A percentile compares a stretch with the other conserved stretches of the same genome.
phyloP scores from a whole-genome alignment of 129 eudicot genomes.

The Artemisia annua region DNA sequence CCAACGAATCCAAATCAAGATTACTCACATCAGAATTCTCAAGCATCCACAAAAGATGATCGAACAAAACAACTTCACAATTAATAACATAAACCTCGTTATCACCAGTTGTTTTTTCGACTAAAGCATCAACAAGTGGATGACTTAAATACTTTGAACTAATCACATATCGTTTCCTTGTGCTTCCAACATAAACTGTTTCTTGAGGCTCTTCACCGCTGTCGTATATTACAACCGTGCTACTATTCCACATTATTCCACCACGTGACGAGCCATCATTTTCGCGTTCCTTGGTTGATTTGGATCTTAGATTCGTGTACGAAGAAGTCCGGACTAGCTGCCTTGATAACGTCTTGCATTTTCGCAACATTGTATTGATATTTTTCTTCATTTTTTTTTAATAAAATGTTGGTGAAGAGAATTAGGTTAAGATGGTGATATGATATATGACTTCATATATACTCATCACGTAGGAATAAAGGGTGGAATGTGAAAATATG shows the following conservation, averaged over 20 bases:
- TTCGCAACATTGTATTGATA: conserved; percentile 33
- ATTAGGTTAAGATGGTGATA: conserved; percentile 29
- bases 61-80: conserved; percentile 58
- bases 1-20: conserved; percentile 48
- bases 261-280: background rate
- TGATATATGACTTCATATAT: conserved; percentile 21
- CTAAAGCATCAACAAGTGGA: conserved; percentile 45
- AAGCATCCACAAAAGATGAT: conserved; percentile 59
- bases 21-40: conserved; percentile 40
- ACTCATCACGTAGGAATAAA: conserved; percentile 7
- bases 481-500: conserved; percentile 17
- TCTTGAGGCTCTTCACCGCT: conserved; percentile 27
- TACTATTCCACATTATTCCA: conserved; percentile 26
- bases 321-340: conserved; percentile 41
- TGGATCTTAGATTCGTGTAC: conserved; percentile 30
- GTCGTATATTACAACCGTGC: conserved; percentile 11
- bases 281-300: conserved; percentile 18
- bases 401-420: background rate
- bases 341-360: conserved; percentile 48
- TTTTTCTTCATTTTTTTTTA: conserved; percentile 36
- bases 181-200: conserved; percentile 45
- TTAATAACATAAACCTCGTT: conserved; percentile 25
- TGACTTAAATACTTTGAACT: conserved; percentile 45
- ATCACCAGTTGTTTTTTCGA: conserved; percentile 29
- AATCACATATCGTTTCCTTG: conserved; percentile 44